Conservation (phyloP, 306 rosid genomes). For the Carpinus viminea region DNA sequence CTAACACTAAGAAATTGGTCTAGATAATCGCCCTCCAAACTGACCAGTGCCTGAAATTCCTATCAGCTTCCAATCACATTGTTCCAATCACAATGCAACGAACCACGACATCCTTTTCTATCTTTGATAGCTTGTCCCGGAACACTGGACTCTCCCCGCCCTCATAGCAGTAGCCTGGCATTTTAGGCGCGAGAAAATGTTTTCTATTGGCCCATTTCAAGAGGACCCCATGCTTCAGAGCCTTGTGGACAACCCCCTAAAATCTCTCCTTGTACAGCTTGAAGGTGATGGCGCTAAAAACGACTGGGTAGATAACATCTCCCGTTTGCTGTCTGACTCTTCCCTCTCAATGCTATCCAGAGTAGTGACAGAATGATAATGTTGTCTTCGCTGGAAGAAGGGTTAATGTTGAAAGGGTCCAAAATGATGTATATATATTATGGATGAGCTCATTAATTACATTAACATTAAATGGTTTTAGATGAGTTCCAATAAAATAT, state of each 20-base stretch:
- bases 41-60: slow-evolving; percentile 91
- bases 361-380: slow-evolving; percentile 67
- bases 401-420: no score
- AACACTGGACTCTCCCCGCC: slow-evolving; percentile 74
- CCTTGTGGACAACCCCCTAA: slow-evolving; percentile 75
- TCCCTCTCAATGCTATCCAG: slow-evolving; percentile 74
- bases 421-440: no score
- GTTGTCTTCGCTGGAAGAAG: no score
- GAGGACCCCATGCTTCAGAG: slow-evolving; percentile 85
- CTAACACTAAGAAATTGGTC: slow-evolving; percentile 49
- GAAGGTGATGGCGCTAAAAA: slow-evolving; percentile 68
- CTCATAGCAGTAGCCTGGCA: slow-evolving; percentile 69
- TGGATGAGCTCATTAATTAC: no score
- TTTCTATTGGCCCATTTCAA: slow-evolving; percentile 80
- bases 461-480: no score
- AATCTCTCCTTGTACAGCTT: slow-evolving; percentile 80
- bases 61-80: slow-evolving; percentile 84
- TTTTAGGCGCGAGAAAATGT: slow-evolving; percentile 69
- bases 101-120: slow-evolving; percentile 57
- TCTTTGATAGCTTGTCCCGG: slow-evolving; percentile 57
- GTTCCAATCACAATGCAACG: slow-evolving; percentile 80
- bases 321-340: slow-evolving; percentile 75
- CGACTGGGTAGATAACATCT: slow-evolving; percentile 79
- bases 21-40: slow-evolving; percentile 78
- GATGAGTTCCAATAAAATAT: no score